Base-by-base conservation (phyloP, 202 grass and related monocot species). In the Panicum hallii region DNA sequence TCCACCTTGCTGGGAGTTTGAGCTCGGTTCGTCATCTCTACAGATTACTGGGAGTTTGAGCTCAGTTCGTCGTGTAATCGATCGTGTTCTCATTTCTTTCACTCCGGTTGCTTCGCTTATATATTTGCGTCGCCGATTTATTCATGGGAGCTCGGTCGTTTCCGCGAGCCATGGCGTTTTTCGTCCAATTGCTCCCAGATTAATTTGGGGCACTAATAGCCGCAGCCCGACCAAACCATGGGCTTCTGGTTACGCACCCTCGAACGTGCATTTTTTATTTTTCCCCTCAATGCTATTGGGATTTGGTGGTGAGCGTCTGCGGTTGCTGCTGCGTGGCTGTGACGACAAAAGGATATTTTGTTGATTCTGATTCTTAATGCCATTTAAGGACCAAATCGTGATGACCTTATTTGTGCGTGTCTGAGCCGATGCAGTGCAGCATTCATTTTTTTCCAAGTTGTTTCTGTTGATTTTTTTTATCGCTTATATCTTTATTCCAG, bases 321-420 rank as follows among this genome's bases (percentile, higher is more conserved):
- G 11, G 13, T 44, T 50, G 7, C 11, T 77, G 62, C 50, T 79
- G 53, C 23, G 2, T 71, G 90, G 90, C 90, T 67, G 90, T 92
- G 90, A 95, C 74, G 93, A 90, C 85, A 89, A 84, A 89, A 19
- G 16, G 15, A 41, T 84, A 65, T 50, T 86, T 76, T 84, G 58
- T 86, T 85, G 66, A 87, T 87, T 60, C 86, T 77, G 85, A 86
- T 41, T 44, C 84, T 82, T 89, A 83, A 84, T 88, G 40, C 80
- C 23, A 54, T 28, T 82, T 85, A 74, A 75, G 90, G 78, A 58
- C 83, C 40, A 79, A 79, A 66, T 73, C 11, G 0, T 94, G 90
- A 90, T 89, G 93, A 95, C 71, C 66, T 84, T 73, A 90, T 92
- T 92, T 92, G 86, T 92, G 90, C 88, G 90, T 95, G 88, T 92